Evolutionary conservation across 257 asterid genomes (phyloP).

Genomic region (Nemophila menziesii): DNA sequence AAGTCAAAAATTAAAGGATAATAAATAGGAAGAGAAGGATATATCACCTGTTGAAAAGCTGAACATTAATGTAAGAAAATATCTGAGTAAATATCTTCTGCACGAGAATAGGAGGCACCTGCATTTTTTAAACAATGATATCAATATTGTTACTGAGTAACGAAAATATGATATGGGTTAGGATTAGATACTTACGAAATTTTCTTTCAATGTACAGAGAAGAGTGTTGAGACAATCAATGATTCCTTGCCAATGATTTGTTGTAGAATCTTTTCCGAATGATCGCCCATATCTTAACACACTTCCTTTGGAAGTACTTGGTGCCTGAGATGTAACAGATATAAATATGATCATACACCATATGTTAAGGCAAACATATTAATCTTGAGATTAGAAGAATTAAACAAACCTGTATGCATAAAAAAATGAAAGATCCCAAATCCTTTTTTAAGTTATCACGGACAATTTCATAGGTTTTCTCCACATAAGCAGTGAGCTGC

Average conservation of each 20-base stretch:
- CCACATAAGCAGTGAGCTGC: conserved; percentile 97
- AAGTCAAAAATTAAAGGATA: neutral
- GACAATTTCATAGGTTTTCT: conserved; percentile 91
- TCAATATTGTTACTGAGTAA: conserved; percentile 4
- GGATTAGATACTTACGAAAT: conserved; percentile 50
- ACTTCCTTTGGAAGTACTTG: conserved; percentile 78
- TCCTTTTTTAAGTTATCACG: conserved; percentile 93
- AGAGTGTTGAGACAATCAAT: conserved; percentile 83
- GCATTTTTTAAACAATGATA: conserved; percentile 24
- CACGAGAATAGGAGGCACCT: conserved; percentile 89
- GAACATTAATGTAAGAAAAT: conserved; percentile 74
- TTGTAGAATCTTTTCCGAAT: conserved; percentile 56
- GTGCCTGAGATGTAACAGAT: conserved; percentile 53
- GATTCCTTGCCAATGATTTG: conserved; percentile 79
- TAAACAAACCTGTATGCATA: conserved; percentile 97
- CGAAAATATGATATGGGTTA: neutral
- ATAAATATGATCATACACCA: conserved; percentile 3
- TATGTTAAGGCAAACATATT: neutral
- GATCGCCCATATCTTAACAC: conserved; percentile 79
- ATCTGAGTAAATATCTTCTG: conserved; percentile 79
- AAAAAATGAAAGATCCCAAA: conserved; percentile 53
- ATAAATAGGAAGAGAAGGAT: neutral
- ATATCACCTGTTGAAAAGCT: conserved; percentile 75
- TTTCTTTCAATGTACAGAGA: conserved; percentile 70
- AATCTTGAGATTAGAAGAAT: conserved; percentile 4